phyloP scores from a whole-genome alignment of 208 protist species.

The Phytomonas sp. region DNA sequence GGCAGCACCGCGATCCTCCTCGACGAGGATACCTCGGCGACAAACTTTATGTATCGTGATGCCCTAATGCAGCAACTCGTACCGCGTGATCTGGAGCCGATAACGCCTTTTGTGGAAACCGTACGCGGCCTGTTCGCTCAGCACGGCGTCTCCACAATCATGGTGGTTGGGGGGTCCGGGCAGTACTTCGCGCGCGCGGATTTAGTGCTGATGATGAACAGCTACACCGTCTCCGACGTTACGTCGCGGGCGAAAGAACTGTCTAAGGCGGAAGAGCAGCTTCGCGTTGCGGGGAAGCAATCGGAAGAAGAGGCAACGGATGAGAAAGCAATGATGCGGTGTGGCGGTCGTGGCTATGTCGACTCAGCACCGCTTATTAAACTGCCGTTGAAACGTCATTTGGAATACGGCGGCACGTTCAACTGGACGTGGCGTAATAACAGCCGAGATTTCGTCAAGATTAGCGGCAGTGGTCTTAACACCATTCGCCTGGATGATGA shows the following conservation, averaged over 20 bases:
- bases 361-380: background rate
- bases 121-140: conserved; percentile 52
- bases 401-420: conserved; percentile 16
- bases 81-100: conserved; percentile 81
- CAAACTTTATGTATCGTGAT: conserved; percentile 95
- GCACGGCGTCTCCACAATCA: conserved; percentile 64
- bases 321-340: background rate
- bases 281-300: background rate
- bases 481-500: conserved; percentile 50
- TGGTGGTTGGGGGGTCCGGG: conserved; percentile 91
- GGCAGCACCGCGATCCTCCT: conserved; percentile 81
- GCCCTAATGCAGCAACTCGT: conserved; percentile 88
- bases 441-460: conserved; percentile 29
- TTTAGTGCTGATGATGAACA: conserved; percentile 81
- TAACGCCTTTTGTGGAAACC: conserved; percentile 85
- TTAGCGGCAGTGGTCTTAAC: conserved; percentile 33
- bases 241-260: conserved; percentile 65
- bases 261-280: background rate
- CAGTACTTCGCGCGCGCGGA: conserved; percentile 90
- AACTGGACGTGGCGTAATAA: background rate
- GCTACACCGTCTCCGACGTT: conserved; percentile 67
- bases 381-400: conserved; percentile 13
- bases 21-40: conserved; percentile 95
- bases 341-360: background rate
- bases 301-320: background rate